A percentile compares a stretch with the other conserved stretches of the same genome.
phyloP scores from a whole-genome alignment of 805 yeast species.

The Lachancea meyersii region DNA sequence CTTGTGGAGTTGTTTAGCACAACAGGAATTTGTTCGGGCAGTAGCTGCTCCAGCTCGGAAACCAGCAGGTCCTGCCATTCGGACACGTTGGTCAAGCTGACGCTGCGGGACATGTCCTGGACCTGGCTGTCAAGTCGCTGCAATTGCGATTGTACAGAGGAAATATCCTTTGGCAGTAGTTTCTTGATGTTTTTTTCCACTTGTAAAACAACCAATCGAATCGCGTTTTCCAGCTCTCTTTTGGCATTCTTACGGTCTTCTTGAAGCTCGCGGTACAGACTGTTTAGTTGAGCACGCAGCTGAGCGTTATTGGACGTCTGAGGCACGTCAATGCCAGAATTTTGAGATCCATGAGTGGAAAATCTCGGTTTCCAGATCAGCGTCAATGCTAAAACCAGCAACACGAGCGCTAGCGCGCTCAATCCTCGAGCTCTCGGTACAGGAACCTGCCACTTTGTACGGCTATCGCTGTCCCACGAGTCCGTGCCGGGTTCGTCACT shows the following conservation, averaged over 20 bases:
- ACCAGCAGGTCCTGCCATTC: constrained; percentile 20
- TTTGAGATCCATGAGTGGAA: not conserved
- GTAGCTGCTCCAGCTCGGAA: constrained; percentile 15
- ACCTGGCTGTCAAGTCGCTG: constrained; percentile 20
- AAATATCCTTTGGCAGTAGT: constrained; percentile 24
- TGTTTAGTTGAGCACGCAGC: constrained; percentile 24
- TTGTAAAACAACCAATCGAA: constrained; percentile 26
- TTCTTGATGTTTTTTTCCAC: constrained; percentile 30
- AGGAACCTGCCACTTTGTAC: not conserved
- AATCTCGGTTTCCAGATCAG: not conserved
- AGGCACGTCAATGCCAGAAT: not conserved
- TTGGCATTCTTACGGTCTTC: constrained; percentile 21
- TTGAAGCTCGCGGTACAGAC: constrained; percentile 24
- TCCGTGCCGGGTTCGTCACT: constrained; percentile 13
- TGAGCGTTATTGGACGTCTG: constrained; percentile 2
- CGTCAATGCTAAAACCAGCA: not conserved
- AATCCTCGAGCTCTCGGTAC: not conserved
- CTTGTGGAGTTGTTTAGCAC: constrained; percentile 20
- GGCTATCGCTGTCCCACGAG: not conserved
- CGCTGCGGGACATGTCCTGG: constrained; percentile 14
- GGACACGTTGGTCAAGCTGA: constrained; percentile 21
- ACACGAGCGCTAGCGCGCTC: not conserved
- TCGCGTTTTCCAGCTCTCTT: constrained; percentile 26
- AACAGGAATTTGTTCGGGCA: constrained; percentile 31
- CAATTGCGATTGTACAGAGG: constrained; percentile 21